phyloP scores from a whole-genome alignment of 768 basidiomycete species.

The Leccinum rimulosum region DNA sequence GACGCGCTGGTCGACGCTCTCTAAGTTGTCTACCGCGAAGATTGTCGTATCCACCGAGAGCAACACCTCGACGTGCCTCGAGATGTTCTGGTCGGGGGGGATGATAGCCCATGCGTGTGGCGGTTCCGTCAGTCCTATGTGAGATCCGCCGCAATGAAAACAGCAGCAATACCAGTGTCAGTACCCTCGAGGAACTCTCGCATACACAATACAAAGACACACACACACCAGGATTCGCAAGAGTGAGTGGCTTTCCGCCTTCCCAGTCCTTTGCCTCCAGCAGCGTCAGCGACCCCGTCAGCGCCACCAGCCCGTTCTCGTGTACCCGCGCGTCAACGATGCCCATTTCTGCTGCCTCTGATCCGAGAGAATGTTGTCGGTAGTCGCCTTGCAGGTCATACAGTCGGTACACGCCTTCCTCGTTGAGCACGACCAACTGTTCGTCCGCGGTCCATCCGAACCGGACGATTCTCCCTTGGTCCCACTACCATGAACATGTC shows the following conservation, averaged over 20 bases:
- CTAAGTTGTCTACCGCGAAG: constrained; percentile 83
- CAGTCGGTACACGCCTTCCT: constrained; percentile 88
- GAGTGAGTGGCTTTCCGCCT: constrained; percentile 65
- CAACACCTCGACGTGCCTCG: constrained; percentile 86
- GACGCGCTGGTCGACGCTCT: constrained; percentile 83
- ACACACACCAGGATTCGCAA: constrained; percentile 61
- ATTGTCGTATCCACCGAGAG: constrained; percentile 81
- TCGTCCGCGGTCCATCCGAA: constrained; percentile 88
- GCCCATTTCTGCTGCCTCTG: constrained; percentile 78
- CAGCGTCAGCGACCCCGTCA: constrained; percentile 72
- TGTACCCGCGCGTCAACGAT: constrained; percentile 85
- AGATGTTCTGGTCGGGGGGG: constrained; percentile 85
- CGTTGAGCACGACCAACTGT: constrained; percentile 79
- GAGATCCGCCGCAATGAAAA: not conserved
- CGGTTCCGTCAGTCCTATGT: constrained; percentile 67
- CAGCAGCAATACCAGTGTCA: not conserved
- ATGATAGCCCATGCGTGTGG: constrained; percentile 87
- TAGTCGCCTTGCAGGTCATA: constrained; percentile 89
- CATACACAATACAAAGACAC: constrained; percentile 24
- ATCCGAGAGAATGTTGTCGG: constrained; percentile 78
- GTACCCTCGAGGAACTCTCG: constrained; percentile 1
- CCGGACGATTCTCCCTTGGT: constrained; percentile 75
- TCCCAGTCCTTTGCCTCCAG: constrained; percentile 90
- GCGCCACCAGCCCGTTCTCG: constrained; percentile 81
- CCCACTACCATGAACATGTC: constrained; percentile 65